Conservation (phyloP, 352 stramenopile species). For the Globisporangium cylindrosporum region DNA sequence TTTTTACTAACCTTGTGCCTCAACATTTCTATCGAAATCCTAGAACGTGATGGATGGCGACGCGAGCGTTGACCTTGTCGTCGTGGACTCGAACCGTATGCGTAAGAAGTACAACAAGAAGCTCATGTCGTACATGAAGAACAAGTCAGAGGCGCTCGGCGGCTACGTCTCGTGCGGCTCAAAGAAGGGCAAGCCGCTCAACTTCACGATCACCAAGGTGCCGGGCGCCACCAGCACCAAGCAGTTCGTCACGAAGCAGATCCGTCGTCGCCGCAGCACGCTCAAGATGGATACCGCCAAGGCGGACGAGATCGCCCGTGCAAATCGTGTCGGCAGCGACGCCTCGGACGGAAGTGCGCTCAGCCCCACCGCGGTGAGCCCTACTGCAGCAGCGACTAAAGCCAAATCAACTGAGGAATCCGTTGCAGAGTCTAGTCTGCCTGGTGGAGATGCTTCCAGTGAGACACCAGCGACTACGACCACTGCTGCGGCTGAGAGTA, state of each 20-base stretch:
- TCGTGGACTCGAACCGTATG: constrained; percentile 76
- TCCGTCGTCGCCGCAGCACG: constrained; percentile 40
- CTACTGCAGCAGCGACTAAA: not conserved
- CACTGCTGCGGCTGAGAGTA: not conserved
- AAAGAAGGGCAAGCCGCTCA: constrained; percentile 50
- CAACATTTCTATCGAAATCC: not conserved
- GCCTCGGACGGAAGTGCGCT: constrained; percentile 43
- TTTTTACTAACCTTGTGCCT: not conserved
- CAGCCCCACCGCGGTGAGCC: constrained; percentile 31
- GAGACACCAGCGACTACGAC: not conserved
- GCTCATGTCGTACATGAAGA: constrained; percentile 42
- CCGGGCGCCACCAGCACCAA: constrained; percentile 25
- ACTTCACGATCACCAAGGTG: constrained; percentile 37
- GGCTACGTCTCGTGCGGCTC: constrained; percentile 44
- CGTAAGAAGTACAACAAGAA: constrained; percentile 68
- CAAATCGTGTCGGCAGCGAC: constrained; percentile 44
- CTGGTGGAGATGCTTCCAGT: not conserved
- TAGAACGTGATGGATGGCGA: constrained; percentile 49
- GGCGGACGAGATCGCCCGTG: constrained; percentile 39
- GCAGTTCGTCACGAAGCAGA: constrained; percentile 48
- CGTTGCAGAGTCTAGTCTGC: not conserved
- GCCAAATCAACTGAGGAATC: not conserved
- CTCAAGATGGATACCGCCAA: constrained; percentile 35
- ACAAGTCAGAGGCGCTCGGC: constrained; percentile 34
- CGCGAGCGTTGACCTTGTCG: constrained; percentile 33